Base-by-base conservation (phyloP, 2,329 filamentous ascomycete species). In the Cladorrhinum sp. region DNA sequence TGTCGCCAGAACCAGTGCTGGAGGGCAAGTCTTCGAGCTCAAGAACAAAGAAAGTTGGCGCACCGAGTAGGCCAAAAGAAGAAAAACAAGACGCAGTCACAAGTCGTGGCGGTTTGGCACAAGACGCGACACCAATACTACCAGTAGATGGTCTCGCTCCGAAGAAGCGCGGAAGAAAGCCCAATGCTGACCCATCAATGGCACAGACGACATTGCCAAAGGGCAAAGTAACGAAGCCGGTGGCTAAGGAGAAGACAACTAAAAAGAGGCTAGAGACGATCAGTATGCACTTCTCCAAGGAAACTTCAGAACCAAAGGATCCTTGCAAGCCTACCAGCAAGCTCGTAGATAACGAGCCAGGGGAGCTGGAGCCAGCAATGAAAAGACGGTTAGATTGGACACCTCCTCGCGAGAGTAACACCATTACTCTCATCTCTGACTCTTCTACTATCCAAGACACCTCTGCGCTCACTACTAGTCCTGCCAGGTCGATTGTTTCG, bases 351-450 rank as follows among this genome's bases (percentile, higher is more conserved):
- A 45, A 64, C n/a, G 74, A 75, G 53, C 68, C 75, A 0, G 65
- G 78, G 2, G 67, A 72, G 20, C 61, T 80, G 8, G 79, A 82
- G 55, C 72, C 71, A 50, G 89, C 88, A 7, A 71, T 82, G 24
- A 77, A 75, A 50, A 79, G 89, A 61, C 80, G 85, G 62, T 69
- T 75, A 13, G 80, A 87, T 60, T 92, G 89, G 90, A 92, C 90
- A 1, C 89, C 90, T 1, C 89, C 85, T 3, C 59, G 67, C 63
- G 41, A 64, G n/a, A 66, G 63, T 18, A 63, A 61, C 2, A 50
- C 51, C 0, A 1, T 24, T 1, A 12, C 48, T 1, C n/a, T 72
- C 2, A 69, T 70, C 13, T 71, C 72, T 0, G 72, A 72, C 6
- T 71, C 73, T 0, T 74, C 76, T 0, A 66, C 72, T 32, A 55